These are phyloP conservation scores for Parathielavia appendiculata DNA, from an alignment of 495 filamentous ascomycete species.

Conservation along the genomic window DNA sequence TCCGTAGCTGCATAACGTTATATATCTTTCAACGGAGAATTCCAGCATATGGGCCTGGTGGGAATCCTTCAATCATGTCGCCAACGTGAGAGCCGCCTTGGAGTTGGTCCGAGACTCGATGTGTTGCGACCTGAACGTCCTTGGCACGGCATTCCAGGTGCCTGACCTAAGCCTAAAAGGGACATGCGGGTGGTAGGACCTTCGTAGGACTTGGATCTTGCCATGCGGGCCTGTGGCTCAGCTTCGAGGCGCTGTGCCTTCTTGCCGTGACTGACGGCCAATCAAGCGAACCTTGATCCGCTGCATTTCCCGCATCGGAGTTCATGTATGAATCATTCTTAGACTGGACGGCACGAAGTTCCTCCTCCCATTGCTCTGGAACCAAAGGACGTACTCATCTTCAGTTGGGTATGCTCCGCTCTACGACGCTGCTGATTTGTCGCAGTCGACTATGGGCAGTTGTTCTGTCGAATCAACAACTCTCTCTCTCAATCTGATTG, in stretches of 20 bases:
- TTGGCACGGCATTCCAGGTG: slow-evolving; percentile 20
- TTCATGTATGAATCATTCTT: neutral
- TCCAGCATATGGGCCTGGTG: too few relatives aligned
- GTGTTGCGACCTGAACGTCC: slow-evolving; percentile 18
- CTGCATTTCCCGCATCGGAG: neutral
- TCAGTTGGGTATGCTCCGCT: neutral
- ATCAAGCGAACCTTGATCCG: neutral
- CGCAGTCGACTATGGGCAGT: too few relatives aligned
- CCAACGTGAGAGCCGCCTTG: too few relatives aligned
- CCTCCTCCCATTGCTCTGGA: slow-evolving; percentile 4
- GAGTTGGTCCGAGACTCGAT: neutral
- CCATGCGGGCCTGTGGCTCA: slow-evolving; percentile 25
- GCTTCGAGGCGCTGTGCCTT: slow-evolving; percentile 23
- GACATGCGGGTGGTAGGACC: slow-evolving; percentile 27
- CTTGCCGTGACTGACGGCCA: slow-evolving; percentile 5
- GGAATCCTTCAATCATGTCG: too few relatives aligned
- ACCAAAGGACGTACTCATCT: neutral
- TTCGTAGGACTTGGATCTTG: slow-evolving; percentile 30
- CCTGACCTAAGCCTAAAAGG: slow-evolving; percentile 31
- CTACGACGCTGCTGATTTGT: too few relatives aligned
- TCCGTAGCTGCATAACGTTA: too few relatives aligned
- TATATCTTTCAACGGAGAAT: neutral
- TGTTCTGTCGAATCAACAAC: too few relatives aligned
- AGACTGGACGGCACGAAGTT: neutral
- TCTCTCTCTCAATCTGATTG: neutral